Percentiles rank a stretch among this genome's conserved stretches.
Conservation (phyloP, 805 yeast genomes). For the Ogataea pilisensis region DNA sequence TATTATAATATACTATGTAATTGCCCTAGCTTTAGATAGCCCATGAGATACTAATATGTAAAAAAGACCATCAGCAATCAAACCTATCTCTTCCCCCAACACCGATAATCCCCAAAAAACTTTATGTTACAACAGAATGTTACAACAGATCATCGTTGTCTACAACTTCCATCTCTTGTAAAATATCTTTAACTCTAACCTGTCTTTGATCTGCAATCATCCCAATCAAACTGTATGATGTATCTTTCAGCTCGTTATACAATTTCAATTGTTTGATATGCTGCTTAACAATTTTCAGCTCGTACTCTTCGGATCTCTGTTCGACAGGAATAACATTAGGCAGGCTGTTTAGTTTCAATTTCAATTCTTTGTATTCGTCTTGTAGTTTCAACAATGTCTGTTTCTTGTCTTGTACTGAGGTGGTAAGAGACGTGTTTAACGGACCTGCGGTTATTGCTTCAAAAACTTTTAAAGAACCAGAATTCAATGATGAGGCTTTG, state of each 20-base stretch:
- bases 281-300: conserved; percentile 41
- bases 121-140: neutral
- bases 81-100: no score
- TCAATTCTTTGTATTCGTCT: conserved; percentile 15
- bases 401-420: conserved; percentile 2
- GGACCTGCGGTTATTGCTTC: no score
- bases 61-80: no score
- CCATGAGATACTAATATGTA: no score
- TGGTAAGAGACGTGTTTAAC: no score
- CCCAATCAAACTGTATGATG: conserved; percentile 51
- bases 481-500: no score
- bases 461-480: no score
- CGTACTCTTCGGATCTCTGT: conserved; percentile 23
- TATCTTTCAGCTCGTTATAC: conserved; percentile 63
- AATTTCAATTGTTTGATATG: conserved; percentile 51
- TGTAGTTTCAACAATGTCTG: conserved; percentile 15
- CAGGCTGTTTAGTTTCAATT: conserved; percentile 10
- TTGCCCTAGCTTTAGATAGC: no score
- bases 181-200: conserved; percentile 41
- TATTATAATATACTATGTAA: no score
- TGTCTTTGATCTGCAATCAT: conserved; percentile 58
- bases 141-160: conserved; percentile 10
- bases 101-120: no score
- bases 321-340: conserved; percentile 10
- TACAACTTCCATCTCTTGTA: conserved; percentile 47